These are phyloP conservation scores for Coemansia sp. DNA, from an alignment of 192 early-diverging fungal genomes.

Conservation along the genomic window DNA sequence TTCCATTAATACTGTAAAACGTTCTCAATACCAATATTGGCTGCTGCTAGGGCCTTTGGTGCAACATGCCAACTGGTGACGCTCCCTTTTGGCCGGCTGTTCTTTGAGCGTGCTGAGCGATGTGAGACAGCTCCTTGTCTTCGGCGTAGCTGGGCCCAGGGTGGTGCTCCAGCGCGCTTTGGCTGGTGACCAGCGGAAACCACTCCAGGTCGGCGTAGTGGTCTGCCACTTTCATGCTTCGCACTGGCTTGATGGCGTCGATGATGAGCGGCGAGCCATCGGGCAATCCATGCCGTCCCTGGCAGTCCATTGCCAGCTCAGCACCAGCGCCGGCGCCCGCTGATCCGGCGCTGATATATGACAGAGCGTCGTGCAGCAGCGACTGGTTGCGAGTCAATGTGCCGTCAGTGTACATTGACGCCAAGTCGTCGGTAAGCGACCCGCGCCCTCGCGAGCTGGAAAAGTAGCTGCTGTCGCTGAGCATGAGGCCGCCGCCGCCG, in stretches of 20 bases:
- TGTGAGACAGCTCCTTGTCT: slow-evolving; percentile 43
- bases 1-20: too few relatives aligned
- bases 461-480: slow-evolving; percentile 22
- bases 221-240: slow-evolving; percentile 42
- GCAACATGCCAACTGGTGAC: slow-evolving; percentile 6
- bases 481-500: slow-evolving; percentile 2
- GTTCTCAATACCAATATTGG: too few relatives aligned
- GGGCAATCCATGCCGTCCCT: slow-evolving; percentile 43
- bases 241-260: slow-evolving; percentile 33
- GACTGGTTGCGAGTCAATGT: slow-evolving; percentile 27
- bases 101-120: slow-evolving; percentile 40
- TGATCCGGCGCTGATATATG: slow-evolving; percentile 8
- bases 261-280: slow-evolving; percentile 44
- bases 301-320: slow-evolving; percentile 50
- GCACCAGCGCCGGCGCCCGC: slow-evolving; percentile 17
- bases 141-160: slow-evolving; percentile 42
- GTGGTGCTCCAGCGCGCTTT: slow-evolving; percentile 33
- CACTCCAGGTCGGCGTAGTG: slow-evolving; percentile 53
- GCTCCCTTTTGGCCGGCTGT: slow-evolving; percentile 20
- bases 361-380: slow-evolving; percentile 12
- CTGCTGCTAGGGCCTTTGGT: slow-evolving; percentile 7
- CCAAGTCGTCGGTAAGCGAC: slow-evolving; percentile 45
- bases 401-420: slow-evolving; percentile 42
- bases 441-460: slow-evolving; percentile 13
- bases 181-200: slow-evolving; percentile 43